Evolutionary conservation across 352 stramenopile genomes (phyloP).

Genomic region (Pythium aristosporum): DNA sequence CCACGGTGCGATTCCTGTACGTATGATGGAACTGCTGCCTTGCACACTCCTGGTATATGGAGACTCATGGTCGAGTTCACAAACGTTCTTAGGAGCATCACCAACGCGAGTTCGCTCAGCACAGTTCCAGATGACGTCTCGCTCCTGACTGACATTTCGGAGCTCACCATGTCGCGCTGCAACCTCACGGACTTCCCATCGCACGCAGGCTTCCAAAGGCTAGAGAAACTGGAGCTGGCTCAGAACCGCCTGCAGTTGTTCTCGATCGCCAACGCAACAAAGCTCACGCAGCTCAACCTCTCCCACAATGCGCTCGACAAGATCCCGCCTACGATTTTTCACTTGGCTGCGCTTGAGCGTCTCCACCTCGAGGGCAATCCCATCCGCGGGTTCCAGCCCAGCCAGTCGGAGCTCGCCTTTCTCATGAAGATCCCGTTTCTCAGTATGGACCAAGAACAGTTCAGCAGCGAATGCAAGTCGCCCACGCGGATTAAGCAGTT

Average conservation of each 20-base stretch:
- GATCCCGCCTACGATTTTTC: neutral
- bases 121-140: neutral
- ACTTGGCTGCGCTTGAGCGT: neutral
- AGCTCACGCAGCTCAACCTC: slow-evolving; percentile 1
- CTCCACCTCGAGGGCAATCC: slow-evolving; percentile 12
- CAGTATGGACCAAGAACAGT: slow-evolving; percentile 6
- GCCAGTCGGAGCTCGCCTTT: neutral
- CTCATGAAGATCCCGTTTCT: slow-evolving; percentile 4
- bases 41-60: neutral
- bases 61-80: neutral
- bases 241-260: slow-evolving; percentile 4
- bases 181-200: neutral
- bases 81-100: slow-evolving; percentile 1
- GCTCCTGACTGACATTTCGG: neutral
- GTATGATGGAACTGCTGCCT: neutral
- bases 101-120: neutral
- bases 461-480: neutral
- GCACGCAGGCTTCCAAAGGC: neutral
- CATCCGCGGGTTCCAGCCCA: slow-evolving; percentile 6
- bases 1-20: slow-evolving; percentile 5
- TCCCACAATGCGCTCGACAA: neutral
- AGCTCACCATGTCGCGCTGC: slow-evolving; percentile 2
- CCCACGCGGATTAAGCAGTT: slow-evolving; percentile 5
- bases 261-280: neutral
- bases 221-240: neutral